A percentile compares a stretch with the other conserved stretches of the same genome.
Evolutionary conservation across 441 rosid genomes (phyloP).

Genomic region (Adansonia madagascariensis): DNA sequence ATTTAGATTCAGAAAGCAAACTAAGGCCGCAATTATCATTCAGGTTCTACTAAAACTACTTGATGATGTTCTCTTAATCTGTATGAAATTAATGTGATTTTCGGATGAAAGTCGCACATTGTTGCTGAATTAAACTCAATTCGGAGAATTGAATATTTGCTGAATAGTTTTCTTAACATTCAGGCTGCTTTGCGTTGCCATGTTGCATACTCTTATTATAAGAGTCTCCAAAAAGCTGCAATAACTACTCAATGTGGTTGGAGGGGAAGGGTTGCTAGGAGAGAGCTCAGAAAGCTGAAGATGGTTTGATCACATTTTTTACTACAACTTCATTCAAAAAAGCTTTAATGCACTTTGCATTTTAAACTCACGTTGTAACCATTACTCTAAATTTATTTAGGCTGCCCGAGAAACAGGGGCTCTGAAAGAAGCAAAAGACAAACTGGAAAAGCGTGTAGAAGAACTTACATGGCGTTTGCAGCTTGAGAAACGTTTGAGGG

Average conservation of each 20-base stretch:
- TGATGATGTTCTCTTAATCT: conserved; percentile 1
- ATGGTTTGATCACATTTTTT: conserved; percentile 52
- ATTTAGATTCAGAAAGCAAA: conserved; percentile 58
- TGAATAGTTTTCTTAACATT: conserved; percentile 16
- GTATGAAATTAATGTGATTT: conserved; percentile 10
- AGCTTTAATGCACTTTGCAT: conserved; percentile 16
- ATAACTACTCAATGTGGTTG: conserved; percentile 77
- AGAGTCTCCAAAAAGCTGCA: conserved; percentile 68
- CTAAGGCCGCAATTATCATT: conserved; percentile 56
- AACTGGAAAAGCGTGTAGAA: conserved; percentile 82
- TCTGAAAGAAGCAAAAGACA: conserved; percentile 80
- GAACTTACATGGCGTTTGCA: conserved; percentile 85
- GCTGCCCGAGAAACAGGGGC: conserved; percentile 82
- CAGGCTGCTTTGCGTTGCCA: conserved; percentile 74
- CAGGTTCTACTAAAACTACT: conserved; percentile 44
- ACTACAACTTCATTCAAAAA: neutral
- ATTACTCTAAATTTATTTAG: conserved; percentile 44
- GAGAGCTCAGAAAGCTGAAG: conserved; percentile 71
- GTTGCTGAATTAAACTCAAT: neutral
- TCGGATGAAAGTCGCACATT: neutral
- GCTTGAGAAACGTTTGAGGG: conserved; percentile 77
- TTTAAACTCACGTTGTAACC: conserved; percentile 31
- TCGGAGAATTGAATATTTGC: conserved; percentile 17
- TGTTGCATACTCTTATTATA: conserved; percentile 61
- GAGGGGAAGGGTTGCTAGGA: conserved; percentile 84